Evolutionary conservation across 1,284 basidiomycete species (phyloP).

Genomic region (Lentinula novae-zelandiae): DNA sequence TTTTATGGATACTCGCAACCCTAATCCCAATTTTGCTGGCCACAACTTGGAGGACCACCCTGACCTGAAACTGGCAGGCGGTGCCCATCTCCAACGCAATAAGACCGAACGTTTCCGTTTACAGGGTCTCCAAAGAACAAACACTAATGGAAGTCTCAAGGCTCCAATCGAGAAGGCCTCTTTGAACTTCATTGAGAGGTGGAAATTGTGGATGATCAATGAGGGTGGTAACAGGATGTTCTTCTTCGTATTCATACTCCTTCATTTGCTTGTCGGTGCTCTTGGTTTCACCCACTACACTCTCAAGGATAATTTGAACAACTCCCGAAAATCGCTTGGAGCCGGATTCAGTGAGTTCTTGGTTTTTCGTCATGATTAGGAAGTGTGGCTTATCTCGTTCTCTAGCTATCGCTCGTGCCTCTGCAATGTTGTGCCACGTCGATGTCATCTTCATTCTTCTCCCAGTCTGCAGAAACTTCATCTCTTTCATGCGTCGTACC

Average conservation of each 20-base stretch:
- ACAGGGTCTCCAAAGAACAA: slow-evolving; percentile 34
- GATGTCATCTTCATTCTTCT: slow-evolving; percentile 89
- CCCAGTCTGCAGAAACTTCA: slow-evolving; percentile 88
- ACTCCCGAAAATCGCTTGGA: slow-evolving; percentile 66
- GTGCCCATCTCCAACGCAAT: slow-evolving; percentile 23
- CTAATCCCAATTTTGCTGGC: slow-evolving; percentile 10
- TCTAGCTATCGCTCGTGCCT: slow-evolving; percentile 75
- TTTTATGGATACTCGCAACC: slow-evolving; percentile 13
- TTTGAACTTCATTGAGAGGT: slow-evolving; percentile 26
- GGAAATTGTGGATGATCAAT: slow-evolving; percentile 86
- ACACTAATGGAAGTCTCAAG: slow-evolving; percentile 32
- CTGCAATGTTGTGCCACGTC: slow-evolving; percentile 85
- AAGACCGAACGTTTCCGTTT: slow-evolving; percentile 23
- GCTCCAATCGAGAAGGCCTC: slow-evolving; percentile 24
- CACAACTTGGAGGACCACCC: slow-evolving; percentile 14
- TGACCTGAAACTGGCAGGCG: slow-evolving; percentile 1
- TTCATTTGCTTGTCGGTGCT: slow-evolving; percentile 70
- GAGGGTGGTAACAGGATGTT: slow-evolving; percentile 78
- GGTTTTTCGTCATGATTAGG: not conserved
- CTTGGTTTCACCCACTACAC: slow-evolving; percentile 78
- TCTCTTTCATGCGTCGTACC: slow-evolving; percentile 79
- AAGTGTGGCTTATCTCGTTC: not conserved
- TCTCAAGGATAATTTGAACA: slow-evolving; percentile 67
- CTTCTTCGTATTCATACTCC: slow-evolving; percentile 72
- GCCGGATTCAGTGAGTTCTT: slow-evolving; percentile 66